Base-by-base conservation (phyloP, 257 asterid species). In the Gentiana macrophylla region DNA sequence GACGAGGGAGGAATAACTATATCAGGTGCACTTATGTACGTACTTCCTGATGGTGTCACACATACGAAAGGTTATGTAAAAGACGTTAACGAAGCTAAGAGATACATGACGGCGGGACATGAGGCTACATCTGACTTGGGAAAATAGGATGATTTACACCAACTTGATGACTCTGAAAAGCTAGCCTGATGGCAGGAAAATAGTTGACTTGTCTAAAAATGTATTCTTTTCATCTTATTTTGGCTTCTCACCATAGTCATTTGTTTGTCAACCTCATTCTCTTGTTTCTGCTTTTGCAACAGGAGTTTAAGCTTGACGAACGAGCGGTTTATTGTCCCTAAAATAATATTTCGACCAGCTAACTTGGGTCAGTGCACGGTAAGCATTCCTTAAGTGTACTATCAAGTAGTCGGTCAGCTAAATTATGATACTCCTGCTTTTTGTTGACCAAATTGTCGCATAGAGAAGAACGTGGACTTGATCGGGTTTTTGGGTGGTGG, bases 261-360 rank as follows among this genome's bases (percentile, higher is more conserved):
- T n/a, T n/a, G n/a, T n/a, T n/a, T n/a, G n/a, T n/a, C n/a, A n/a
- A n/a, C n/a, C n/a, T n/a, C n/a, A n/a, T n/a, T n/a, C n/a, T n/a
- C n/a, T n/a, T n/a, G n/a, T n/a, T n/a, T n/a, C n/a, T n/a, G n/a
- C n/a, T n/a, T n/a, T n/a, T n/a, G n/a, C n/a, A n/a, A n/a, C n/a
- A n/a, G n/a, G n/a, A n/a, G n/a, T n/a, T n/a, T n/a, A n/a, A n/a
- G n/a, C n/a, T n/a, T n/a, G n/a, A n/a, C 98, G 52, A 91, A 91
- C 73, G 98, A 91, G 75, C 77, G 93, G 68, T 91, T 91, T 73
- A 86, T 91, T 66, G 98, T 84, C 49, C 98, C 98, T 0, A 95
- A 91, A 82, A 91, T 91, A 95, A 77, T 91, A 59, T 84, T 83
- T 73, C 86, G 89, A 44, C 95, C 98, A 55, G 94, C 95, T 69